Conservation (phyloP, 306 rosid genomes). For the Trifolium dubium region DNA sequence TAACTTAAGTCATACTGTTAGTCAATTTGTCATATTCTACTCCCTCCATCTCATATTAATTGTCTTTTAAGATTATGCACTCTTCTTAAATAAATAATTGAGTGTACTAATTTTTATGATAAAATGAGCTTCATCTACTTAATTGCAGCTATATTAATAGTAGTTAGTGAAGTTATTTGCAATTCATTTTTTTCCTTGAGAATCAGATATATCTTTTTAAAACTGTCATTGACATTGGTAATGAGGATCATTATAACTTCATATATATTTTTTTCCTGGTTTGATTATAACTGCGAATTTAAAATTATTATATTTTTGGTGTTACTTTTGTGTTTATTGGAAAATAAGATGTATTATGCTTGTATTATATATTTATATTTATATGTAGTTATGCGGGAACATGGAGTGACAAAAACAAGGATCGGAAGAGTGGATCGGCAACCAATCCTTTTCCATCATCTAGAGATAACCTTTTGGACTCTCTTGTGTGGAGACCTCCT, state of each 20-base stretch:
- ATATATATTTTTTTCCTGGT: not conserved
- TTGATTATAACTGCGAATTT: not conserved
- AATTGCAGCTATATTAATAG: no score
- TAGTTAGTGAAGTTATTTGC: not conserved
- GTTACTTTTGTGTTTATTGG: constrained; percentile 8
- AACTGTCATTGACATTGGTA: constrained; percentile 8
- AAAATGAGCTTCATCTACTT: not conserved
- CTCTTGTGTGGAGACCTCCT: constrained; percentile 92
- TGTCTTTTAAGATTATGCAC: not conserved
- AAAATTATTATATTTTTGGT: not conserved
- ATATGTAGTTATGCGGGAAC: constrained; percentile 80
- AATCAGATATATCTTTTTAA: not conserved
- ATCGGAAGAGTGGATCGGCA: constrained; percentile 54
- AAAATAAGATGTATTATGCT: not conserved
- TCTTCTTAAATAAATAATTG: no score
- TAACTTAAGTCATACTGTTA: constrained; percentile 13
- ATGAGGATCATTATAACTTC: not conserved
- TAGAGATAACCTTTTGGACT: constrained; percentile 75
- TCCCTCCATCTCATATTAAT: no score
- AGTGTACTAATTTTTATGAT: not conserved
- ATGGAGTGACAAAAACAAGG: constrained; percentile 88
- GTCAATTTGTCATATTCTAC: not conserved
- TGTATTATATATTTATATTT: constrained; percentile 19
- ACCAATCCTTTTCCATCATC: constrained; percentile 80
- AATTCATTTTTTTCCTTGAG: not conserved